Conservation (phyloP, 2,329 filamentous ascomycete genomes). For the Sporothrix phasma region DNA sequence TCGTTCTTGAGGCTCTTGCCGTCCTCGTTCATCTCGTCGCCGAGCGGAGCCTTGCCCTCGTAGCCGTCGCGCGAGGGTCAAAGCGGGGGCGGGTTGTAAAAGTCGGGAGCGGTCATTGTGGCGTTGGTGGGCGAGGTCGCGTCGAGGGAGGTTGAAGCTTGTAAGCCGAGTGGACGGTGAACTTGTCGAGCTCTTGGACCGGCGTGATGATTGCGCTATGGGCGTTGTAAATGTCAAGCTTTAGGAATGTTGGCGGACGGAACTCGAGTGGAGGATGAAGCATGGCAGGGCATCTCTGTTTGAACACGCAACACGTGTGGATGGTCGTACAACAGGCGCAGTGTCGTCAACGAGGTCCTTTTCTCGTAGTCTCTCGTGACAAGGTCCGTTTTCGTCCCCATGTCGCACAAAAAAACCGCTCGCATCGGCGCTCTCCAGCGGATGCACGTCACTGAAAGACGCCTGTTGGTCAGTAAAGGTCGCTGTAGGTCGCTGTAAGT, state of each 20-base stretch:
- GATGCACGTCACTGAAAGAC: neutral
- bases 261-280: neutral
- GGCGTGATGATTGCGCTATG: too few relatives aligned
- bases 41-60: slow-evolving; percentile 44
- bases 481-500: neutral
- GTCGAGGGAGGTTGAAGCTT: neutral
- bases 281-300: neutral
- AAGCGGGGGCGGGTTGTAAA: slow-evolving; percentile 22
- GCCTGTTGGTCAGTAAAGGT: neutral
- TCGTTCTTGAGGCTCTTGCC: slow-evolving; percentile 70
- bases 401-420: neutral
- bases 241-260: neutral
- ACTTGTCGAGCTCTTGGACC: neutral
- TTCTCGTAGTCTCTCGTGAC: neutral
- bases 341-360: neutral
- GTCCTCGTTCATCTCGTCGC: slow-evolving; percentile 53
- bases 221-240: neutral
- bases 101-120: slow-evolving; percentile 13
- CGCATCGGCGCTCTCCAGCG: neutral
- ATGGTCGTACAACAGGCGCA: neutral
- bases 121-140: neutral
- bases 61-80: slow-evolving; percentile 51
- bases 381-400: neutral
- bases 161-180: neutral
- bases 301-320: neutral